These are phyloP conservation scores for Teunomyces stri DNA, from an alignment of 805 yeast genomes.

Conservation along the genomic window DNA sequence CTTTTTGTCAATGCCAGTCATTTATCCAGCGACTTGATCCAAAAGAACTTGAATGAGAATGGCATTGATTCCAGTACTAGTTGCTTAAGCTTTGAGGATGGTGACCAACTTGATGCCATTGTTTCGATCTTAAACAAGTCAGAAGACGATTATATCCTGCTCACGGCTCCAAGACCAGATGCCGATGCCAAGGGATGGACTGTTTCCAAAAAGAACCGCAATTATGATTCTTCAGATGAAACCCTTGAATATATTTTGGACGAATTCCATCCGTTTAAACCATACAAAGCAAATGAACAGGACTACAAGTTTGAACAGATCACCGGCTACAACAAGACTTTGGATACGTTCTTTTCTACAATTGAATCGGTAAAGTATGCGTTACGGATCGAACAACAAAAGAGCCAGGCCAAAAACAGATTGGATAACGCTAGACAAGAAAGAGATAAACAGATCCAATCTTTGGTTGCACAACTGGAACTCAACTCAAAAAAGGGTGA, in stretches of 20 bases:
- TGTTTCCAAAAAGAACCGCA: slow-evolving; percentile 57
- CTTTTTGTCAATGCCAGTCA: slow-evolving; percentile 68
- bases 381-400: slow-evolving; percentile 70
- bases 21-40: slow-evolving; percentile 75
- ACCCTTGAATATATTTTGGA: slow-evolving; percentile 54
- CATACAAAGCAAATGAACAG: slow-evolving; percentile 39
- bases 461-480: slow-evolving; percentile 61
- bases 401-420: slow-evolving; percentile 70
- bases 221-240: slow-evolving; percentile 32
- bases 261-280: slow-evolving; percentile 68
- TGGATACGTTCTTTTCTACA: slow-evolving; percentile 82
- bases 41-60: slow-evolving; percentile 47
- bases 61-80: slow-evolving; percentile 48
- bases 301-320: slow-evolving; percentile 41
- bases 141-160: slow-evolving; percentile 38
- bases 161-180: slow-evolving; percentile 29
- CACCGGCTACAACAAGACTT: slow-evolving; percentile 72
- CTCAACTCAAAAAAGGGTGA: slow-evolving; percentile 68
- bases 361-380: slow-evolving; percentile 80
- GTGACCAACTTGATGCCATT: slow-evolving; percentile 28
- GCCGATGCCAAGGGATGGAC: slow-evolving; percentile 56
- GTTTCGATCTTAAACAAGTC: slow-evolving; percentile 47
- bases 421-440: slow-evolving; percentile 74
- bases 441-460: slow-evolving; percentile 65
- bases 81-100: slow-evolving; percentile 25